Evolutionary conservation across 805 yeast genomes (phyloP).

Genomic region (Candida loeiensis): DNA sequence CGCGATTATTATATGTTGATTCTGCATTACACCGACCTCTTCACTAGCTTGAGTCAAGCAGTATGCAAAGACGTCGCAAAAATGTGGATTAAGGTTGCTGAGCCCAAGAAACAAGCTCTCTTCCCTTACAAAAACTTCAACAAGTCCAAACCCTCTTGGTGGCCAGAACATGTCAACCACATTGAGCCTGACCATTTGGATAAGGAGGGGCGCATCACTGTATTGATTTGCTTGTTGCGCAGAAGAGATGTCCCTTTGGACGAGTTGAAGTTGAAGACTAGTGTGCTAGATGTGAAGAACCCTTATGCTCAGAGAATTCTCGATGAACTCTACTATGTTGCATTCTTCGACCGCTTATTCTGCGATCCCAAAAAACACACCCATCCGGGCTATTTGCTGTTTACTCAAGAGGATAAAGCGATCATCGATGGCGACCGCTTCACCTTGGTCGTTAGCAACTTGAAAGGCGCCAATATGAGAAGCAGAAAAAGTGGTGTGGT

Average conservation of each 20-base stretch:
- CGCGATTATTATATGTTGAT: slow-evolving; percentile 8
- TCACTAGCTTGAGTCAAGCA: slow-evolving; percentile 20
- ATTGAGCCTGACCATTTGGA: slow-evolving; percentile 71
- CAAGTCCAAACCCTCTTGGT: slow-evolving; percentile 58
- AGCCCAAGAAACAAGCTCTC: slow-evolving; percentile 61
- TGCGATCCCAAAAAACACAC: neutral
- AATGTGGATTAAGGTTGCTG: slow-evolving; percentile 61
- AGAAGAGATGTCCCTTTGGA: slow-evolving; percentile 15
- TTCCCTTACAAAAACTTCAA: slow-evolving; percentile 60
- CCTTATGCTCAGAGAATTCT: slow-evolving; percentile 12
- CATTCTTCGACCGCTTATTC: slow-evolving; percentile 25
- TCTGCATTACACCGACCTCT: slow-evolving; percentile 17
- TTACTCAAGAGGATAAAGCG: neutral
- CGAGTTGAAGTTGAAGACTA: slow-evolving; percentile 12
- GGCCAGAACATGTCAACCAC: slow-evolving; percentile 62
- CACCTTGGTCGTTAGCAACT: slow-evolving; percentile 14
- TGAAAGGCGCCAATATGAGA: slow-evolving; percentile 5
- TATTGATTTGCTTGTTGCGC: slow-evolving; percentile 42
- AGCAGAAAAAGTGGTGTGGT: slow-evolving; percentile 10
- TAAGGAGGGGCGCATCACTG: slow-evolving; percentile 51
- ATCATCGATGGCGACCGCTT: slow-evolving; percentile 4
- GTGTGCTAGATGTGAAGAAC: neutral
- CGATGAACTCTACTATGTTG: slow-evolving; percentile 26
- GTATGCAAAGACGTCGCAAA: slow-evolving; percentile 61
- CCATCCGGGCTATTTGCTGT: neutral